phyloP scores from a whole-genome alignment of 1,139 yeast species.

The Citeromyces siamensis region DNA sequence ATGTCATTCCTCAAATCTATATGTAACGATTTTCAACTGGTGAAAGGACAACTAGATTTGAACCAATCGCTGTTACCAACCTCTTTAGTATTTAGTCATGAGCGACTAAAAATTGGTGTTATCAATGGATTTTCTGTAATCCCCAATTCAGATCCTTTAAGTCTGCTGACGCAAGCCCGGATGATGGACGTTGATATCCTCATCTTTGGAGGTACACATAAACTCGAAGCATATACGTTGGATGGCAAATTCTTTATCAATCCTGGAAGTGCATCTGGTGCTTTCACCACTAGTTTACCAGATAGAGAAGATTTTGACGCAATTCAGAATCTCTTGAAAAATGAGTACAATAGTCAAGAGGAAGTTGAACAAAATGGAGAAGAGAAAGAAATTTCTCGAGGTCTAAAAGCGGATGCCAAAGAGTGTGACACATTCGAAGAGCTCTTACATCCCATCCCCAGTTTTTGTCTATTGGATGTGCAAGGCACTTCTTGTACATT shows the following conservation, averaged over 20 bases:
- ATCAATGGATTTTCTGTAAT: constrained; percentile 77
- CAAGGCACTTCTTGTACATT: constrained; percentile 69
- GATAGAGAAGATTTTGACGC: constrained; percentile 22
- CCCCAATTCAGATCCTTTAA: constrained; percentile 81
- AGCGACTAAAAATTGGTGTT: constrained; percentile 68
- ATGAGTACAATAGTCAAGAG: constrained; percentile 7
- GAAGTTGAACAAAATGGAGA: constrained; percentile 3
- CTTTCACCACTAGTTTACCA: constrained; percentile 49
- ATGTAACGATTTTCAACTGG: constrained; percentile 63
- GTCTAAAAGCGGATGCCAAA: constrained; percentile 8
- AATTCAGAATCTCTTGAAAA: constrained; percentile 9
- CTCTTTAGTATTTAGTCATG: constrained; percentile 54
- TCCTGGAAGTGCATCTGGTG: constrained; percentile 97
- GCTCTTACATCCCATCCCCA: constrained; percentile 50
- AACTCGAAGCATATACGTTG: constrained; percentile 83
- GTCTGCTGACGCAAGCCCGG: constrained; percentile 71
- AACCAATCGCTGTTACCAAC: constrained; percentile 42
- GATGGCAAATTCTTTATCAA: constrained; percentile 89
- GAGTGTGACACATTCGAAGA: constrained; percentile 20
- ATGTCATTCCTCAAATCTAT: constrained; percentile 50
- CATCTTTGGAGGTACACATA: constrained; percentile 95
- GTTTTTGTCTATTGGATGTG: constrained; percentile 79
- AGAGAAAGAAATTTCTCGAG: not conserved
- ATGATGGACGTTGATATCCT: constrained; percentile 86
- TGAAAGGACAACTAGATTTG: constrained; percentile 64